Base-by-base conservation (phyloP, 2,329 filamentous ascomycete species). In the Coniochaeta pulveracea region DNA sequence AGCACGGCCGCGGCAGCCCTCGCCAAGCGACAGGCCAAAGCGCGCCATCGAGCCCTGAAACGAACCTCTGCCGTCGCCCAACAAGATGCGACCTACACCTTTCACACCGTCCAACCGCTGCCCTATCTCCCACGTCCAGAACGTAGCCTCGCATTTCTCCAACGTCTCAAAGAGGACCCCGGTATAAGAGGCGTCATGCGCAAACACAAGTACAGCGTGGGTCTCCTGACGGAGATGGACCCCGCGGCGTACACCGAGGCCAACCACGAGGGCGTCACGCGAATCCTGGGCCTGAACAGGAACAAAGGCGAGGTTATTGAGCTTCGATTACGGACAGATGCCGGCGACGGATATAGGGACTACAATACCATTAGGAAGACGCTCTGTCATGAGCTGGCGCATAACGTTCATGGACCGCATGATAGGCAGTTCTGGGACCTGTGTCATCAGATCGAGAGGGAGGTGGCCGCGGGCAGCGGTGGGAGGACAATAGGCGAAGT, bases 191-290 rank as follows among this genome's bases (percentile, higher is more conserved):
- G 79, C 1, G 71, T 76, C 1, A 98, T 98, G 91, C 65, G 71
- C 11, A 78, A 77, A 46, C 88, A 94, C 61, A 72, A 77, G 42
- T 95, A 93, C 62, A 73, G 70, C 14, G 91, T 98, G 1, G 80
- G 80, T 0, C 57, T 96, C 3, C 66, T 98, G 17, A 95, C 88
- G 0, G 91, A 98, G 58, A 96, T 98, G 89, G 83, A 98, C 47
- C 91, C 91, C 0, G 67, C 79, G 0, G 70, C 79, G 43, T 76
- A 95, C 55, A 95, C 88, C 1, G 54, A 69, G 40, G 55, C 63
- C 2, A 83, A 73, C 4, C 80, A 84, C 48, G 80, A 91, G 47
- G 71, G 72, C 29, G 70, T 68, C n/a, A 77, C 77, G 32, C 71
- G 85, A 27, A 88, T 84, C 2, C 59, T 96, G 0, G 91, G 91